These are phyloP conservation scores for Alnus rubra DNA, from an alignment of 306 rosid species.

Conservation along the genomic window DNA sequence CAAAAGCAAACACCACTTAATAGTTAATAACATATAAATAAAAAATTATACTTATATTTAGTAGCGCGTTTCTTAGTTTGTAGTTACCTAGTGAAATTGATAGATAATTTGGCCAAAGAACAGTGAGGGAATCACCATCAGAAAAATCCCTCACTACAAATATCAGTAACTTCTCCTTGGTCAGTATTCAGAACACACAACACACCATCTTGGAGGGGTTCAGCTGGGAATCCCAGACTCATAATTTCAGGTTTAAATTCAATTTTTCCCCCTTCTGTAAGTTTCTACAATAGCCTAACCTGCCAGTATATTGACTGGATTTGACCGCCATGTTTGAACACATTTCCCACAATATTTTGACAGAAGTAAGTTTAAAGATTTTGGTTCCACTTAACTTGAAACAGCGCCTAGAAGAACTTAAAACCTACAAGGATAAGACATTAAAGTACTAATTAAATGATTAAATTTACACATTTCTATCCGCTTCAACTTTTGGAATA, in stretches of 20 bases:
- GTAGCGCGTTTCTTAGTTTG: background rate
- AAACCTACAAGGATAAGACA: background rate
- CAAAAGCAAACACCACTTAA: slow-evolving; percentile 14
- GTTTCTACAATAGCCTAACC: background rate
- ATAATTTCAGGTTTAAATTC: slow-evolving; percentile 6
- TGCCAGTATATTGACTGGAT: background rate
- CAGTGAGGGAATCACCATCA: background rate
- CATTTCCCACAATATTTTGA: background rate
- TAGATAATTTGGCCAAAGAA: slow-evolving; percentile 4
- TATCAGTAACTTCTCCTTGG: background rate
- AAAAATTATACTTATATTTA: background rate
- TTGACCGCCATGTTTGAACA: background rate
- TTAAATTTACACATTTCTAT: too few relatives aligned
- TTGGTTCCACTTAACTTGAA: background rate
- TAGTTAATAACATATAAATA: too few relatives aligned
- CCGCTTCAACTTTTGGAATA: too few relatives aligned
- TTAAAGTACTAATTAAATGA: too few relatives aligned
- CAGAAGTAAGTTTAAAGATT: background rate
- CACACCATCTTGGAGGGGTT: background rate
- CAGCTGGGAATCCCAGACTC: slow-evolving; percentile 2
- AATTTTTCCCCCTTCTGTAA: background rate
- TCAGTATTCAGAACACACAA: background rate
- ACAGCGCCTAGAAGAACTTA: background rate
- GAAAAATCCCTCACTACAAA: background rate
- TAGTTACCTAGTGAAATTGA: background rate